These are phyloP conservation scores for Orbilia quercus DNA, from an alignment of 2,329 filamentous ascomycete genomes.

Conservation along the genomic window DNA sequence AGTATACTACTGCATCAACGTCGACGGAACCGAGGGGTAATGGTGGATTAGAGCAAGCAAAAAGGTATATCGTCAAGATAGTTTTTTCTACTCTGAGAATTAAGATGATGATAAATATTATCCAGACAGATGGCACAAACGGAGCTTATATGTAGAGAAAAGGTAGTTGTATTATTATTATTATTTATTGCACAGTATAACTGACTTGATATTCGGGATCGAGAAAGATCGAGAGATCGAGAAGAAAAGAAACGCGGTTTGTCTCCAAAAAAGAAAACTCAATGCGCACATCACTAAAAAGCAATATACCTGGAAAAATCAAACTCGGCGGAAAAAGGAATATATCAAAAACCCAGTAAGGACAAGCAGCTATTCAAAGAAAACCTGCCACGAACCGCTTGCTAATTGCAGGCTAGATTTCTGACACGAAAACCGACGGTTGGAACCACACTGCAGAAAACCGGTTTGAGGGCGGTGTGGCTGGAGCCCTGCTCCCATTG, in stretches of 20 bases:
- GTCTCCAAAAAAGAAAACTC: slow-evolving; percentile 36
- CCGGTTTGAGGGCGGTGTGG: slow-evolving; percentile 34
- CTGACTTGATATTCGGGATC: slow-evolving; percentile 19
- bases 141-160: slow-evolving; percentile 36
- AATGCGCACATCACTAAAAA: slow-evolving; percentile 13
- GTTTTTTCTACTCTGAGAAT: too few species aligned
- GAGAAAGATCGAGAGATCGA: slow-evolving; percentile 54
- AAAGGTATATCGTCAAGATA: too few species aligned
- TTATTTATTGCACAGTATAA: slow-evolving; percentile 16
- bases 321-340: background rate
- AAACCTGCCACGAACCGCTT: background rate
- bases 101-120: too few species aligned
- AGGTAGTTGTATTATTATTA: background rate
- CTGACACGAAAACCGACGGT: background rate
- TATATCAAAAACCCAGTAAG: slow-evolving; percentile 33
- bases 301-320: too few species aligned
- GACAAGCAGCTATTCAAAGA: slow-evolving; percentile 17
- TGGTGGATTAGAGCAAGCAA: background rate
- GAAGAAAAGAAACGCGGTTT: slow-evolving; percentile 19
- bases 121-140: background rate
- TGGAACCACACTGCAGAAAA: slow-evolving; percentile 40
- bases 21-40: background rate
- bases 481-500: slow-evolving; percentile 42
- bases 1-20: background rate
- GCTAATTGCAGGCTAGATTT: slow-evolving; percentile 2